Evolutionary conservation across 768 basidiomycete genomes (phyloP).

Genomic region (Pleurotus ostreatus): DNA sequence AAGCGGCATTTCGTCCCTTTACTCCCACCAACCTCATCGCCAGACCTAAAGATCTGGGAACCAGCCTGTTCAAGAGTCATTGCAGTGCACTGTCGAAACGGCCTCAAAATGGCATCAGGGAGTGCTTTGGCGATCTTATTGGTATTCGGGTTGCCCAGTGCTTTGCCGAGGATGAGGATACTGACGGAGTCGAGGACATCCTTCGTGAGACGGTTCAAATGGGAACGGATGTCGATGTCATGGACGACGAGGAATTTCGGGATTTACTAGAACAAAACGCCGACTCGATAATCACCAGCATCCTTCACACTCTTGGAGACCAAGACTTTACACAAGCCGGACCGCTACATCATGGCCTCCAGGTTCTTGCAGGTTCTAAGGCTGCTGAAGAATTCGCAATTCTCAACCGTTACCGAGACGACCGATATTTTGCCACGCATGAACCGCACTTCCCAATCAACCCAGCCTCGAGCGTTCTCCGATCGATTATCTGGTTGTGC

Average conservation of each 20-base stretch:
- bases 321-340: conserved; percentile 57
- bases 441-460: conserved; percentile 65
- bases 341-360: conserved; percentile 44
- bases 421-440: conserved; percentile 49
- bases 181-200: conserved; percentile 27
- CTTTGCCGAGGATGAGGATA: conserved; percentile 28
- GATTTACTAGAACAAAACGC: conserved; percentile 37
- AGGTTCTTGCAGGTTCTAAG: conserved; percentile 26
- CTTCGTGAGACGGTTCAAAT: conserved; percentile 28
- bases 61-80: conserved; percentile 50
- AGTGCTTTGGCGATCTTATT: conserved; percentile 69
- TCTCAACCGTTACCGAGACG: conserved; percentile 49
- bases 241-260: conserved; percentile 21
- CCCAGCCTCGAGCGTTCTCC: conserved; percentile 43
- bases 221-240: conserved; percentile 22
- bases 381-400: conserved; percentile 42
- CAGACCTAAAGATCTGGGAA: conserved; percentile 30
- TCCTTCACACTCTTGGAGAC: conserved; percentile 64
- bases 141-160: conserved; percentile 54
- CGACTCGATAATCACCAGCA: conserved; percentile 54
- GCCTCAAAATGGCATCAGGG: conserved; percentile 44
- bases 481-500: conserved; percentile 59
- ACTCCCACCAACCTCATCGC: conserved; percentile 62
- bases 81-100: conserved; percentile 57
- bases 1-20: conserved; percentile 61